Percentiles rank a stretch among this genome's conserved stretches.
phyloP scores from a whole-genome alignment of 2,329 filamentous ascomycete species.

The Colletotrichum zoysiae region DNA sequence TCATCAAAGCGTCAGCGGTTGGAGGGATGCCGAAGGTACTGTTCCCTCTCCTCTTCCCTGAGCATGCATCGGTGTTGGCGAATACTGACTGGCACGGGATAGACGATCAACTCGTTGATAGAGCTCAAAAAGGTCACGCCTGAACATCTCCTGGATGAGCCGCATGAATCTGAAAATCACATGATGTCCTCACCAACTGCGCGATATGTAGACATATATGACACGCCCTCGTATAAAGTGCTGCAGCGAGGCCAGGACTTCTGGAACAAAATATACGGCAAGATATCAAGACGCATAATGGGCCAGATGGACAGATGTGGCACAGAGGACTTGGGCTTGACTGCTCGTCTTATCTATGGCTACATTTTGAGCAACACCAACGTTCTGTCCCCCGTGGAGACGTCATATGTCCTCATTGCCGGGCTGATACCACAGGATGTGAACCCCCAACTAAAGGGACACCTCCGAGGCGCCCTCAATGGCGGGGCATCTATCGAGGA shows the following conservation, averaged over 20 bases:
- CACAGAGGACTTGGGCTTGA: constrained; percentile 62
- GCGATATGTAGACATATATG: constrained; percentile 55
- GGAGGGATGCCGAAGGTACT: constrained; percentile 64
- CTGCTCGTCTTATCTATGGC: constrained; percentile 62
- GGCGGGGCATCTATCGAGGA: constrained; percentile 62
- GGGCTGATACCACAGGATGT: constrained; percentile 65
- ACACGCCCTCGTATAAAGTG: constrained; percentile 51
- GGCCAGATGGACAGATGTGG: constrained; percentile 61
- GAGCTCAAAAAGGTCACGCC: constrained; percentile 60
- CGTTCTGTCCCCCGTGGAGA: constrained; percentile 60
- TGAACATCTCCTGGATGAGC: constrained; percentile 53
- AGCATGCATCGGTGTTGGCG: neutral
- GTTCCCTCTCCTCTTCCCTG: neutral
- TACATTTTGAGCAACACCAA: constrained; percentile 62
- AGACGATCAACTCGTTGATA: constrained; percentile 62
- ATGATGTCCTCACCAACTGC: constrained; percentile 53
- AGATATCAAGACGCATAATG: constrained; percentile 61
- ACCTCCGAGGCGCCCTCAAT: constrained; percentile 64
- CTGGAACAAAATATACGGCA: constrained; percentile 64
- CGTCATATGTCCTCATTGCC: constrained; percentile 64
- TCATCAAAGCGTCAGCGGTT: constrained; percentile 62
- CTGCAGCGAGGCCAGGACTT: constrained; percentile 59
- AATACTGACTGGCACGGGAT: neutral
- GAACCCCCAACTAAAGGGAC: constrained; percentile 66
- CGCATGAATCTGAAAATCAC: constrained; percentile 43